These are phyloP conservation scores for Tetracladium setigerum DNA, from an alignment of 495 filamentous ascomycete genomes.

Conservation along the genomic window DNA sequence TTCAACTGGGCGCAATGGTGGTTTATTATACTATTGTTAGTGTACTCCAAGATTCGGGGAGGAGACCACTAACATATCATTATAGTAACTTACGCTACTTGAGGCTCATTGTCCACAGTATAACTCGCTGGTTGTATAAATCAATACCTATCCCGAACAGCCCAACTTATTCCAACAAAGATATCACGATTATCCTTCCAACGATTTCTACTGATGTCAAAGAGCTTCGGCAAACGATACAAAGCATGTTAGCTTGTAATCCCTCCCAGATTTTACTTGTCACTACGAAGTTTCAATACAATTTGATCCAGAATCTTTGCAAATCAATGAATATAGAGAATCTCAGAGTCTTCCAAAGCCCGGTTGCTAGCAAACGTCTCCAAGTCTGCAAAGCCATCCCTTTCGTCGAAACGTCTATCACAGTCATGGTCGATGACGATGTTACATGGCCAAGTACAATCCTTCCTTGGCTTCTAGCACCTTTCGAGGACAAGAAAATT, in stretches of 20 bases:
- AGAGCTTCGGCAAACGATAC: constrained; percentile 37
- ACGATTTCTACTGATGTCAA: constrained; percentile 48
- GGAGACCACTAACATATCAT: not conserved
- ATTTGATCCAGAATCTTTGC: constrained; percentile 33
- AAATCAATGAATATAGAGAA: constrained; percentile 13
- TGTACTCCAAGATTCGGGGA: too few species aligned
- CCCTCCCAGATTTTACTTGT: constrained; percentile 42
- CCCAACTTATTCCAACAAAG: constrained; percentile 52
- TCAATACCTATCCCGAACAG: constrained; percentile 52
- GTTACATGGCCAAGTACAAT: constrained; percentile 70
- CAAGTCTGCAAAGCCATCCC: constrained; percentile 75
- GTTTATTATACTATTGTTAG: too few species aligned
- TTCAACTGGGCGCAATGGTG: too few species aligned
- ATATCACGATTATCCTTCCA: constrained; percentile 60
- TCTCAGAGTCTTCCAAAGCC: constrained; percentile 49
- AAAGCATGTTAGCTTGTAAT: constrained; percentile 41
- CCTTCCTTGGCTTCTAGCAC: constrained; percentile 73
- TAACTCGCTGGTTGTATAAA: constrained; percentile 54
- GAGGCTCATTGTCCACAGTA: constrained; percentile 55
- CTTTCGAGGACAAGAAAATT: constrained; percentile 66
- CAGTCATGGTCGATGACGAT: constrained; percentile 76
- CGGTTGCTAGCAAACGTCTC: constrained; percentile 68
- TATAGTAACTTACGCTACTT: constrained; percentile 38
- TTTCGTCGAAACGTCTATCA: constrained; percentile 62
- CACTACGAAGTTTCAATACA: constrained; percentile 39